A percentile compares a stretch with the other conserved stretches of the same genome.
Evolutionary conservation across 495 filamentous ascomycete genomes (phyloP).

Genomic region (Xylaria grammica): DNA sequence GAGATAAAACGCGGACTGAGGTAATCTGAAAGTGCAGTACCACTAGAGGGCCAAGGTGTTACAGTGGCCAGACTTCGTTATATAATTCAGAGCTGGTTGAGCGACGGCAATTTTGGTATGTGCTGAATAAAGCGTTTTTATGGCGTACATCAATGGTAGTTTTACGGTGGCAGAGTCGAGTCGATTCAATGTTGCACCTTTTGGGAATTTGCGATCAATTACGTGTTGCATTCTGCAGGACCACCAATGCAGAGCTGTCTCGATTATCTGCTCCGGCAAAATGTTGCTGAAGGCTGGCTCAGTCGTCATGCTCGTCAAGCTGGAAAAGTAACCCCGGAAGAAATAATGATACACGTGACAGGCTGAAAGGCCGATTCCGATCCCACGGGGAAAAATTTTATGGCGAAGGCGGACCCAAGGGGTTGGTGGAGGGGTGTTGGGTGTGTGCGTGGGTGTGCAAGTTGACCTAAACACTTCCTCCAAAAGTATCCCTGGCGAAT

Average conservation of each 20-base stretch:
- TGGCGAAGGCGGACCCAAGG: constrained; percentile 29
- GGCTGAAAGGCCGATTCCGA: constrained; percentile 37
- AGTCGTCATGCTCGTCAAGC: constrained; percentile 42
- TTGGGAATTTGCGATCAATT: constrained; percentile 47
- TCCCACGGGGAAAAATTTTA: constrained; percentile 34
- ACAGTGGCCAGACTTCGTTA: constrained; percentile 30
- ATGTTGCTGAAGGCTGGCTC: constrained; percentile 42
- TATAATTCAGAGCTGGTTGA: constrained; percentile 35
- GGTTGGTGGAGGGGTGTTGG: constrained; percentile 21
- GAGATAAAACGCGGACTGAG: constrained; percentile 4
- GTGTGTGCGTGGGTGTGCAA: constrained; percentile 28
- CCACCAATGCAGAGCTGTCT: constrained; percentile 43
- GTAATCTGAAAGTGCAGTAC: constrained; percentile 17
- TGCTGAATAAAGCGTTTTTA: constrained; percentile 37
- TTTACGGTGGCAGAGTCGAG: constrained; percentile 43
- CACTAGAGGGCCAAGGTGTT: constrained; percentile 27
- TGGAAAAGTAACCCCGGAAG: constrained; percentile 40
- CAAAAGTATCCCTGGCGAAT: constrained; percentile 14
- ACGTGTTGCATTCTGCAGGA: constrained; percentile 44
- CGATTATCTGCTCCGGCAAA: constrained; percentile 42
- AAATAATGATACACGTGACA: constrained; percentile 45
- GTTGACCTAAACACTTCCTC: constrained; percentile 27
- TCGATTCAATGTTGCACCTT: constrained; percentile 44
- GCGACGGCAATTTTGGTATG: constrained; percentile 29
- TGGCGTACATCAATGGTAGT: constrained; percentile 34